phyloP scores from a whole-genome alignment of 108 stramenopile genomes.

The Mediolabrus comicus region DNA sequence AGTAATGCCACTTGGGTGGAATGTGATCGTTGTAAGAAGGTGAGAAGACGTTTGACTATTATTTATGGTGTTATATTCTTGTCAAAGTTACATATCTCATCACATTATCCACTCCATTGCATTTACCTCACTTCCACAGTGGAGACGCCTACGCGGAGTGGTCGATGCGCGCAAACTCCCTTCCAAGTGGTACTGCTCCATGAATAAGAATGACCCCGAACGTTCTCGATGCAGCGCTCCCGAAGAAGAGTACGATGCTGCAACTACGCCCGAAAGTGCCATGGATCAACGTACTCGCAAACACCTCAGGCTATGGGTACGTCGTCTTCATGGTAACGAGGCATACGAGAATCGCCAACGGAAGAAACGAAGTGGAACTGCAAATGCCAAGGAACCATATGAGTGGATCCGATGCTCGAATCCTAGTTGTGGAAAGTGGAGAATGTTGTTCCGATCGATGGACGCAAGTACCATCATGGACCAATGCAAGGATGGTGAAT shows the following conservation, averaged over 20 bases:
- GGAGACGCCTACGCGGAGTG: constrained; percentile 88
- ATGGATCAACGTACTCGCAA: constrained; percentile 83
- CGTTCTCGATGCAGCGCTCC: constrained; percentile 82
- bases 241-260: constrained; percentile 85
- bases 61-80: not conserved
- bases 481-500: constrained; percentile 69
- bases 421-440: constrained; percentile 84
- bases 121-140: constrained; percentile 31
- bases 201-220: constrained; percentile 91
- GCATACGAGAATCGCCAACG: constrained; percentile 77
- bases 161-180: constrained; percentile 87
- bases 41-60: constrained; percentile 10
- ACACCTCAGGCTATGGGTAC: constrained; percentile 84
- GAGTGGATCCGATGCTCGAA: constrained; percentile 91
- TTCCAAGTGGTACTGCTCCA: constrained; percentile 82
- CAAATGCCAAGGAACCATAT: constrained; percentile 77
- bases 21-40: constrained; percentile 91
- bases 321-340: constrained; percentile 80
- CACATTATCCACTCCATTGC: not conserved
- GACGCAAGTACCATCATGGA: constrained; percentile 74
- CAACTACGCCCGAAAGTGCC: constrained; percentile 74
- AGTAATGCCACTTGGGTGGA: constrained; percentile 88
- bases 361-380: constrained; percentile 47
- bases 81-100: not conserved
- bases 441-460: constrained; percentile 77